Percentiles rank a stretch among this genome's conserved stretches.
These are phyloP conservation scores for Silene coronaria DNA, from an alignment of 179 eudicot genomes.

Conservation along the genomic window DNA sequence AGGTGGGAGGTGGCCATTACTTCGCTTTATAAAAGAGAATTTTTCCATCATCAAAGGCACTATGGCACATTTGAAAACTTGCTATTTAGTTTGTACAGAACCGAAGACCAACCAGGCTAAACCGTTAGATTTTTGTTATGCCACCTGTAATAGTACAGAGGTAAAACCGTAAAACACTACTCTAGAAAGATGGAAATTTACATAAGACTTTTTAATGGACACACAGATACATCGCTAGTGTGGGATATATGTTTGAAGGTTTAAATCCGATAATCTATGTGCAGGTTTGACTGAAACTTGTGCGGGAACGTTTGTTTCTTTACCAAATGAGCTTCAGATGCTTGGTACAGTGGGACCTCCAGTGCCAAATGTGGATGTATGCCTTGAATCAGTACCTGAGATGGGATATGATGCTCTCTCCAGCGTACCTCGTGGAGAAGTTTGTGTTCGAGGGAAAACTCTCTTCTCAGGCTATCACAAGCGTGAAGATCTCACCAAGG, in stretches of 20 bases:
- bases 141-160: neutral
- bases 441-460: slow-evolving; percentile 66
- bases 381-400: slow-evolving; percentile 84
- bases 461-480: slow-evolving; percentile 74
- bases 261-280: neutral
- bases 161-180: neutral
- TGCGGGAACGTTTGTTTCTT: slow-evolving; percentile 71
- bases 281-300: slow-evolving; percentile 81
- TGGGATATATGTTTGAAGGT: neutral
- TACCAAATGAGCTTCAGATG: slow-evolving; percentile 62
- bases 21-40: no score
- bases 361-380: slow-evolving; percentile 62
- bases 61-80: neutral
- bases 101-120: neutral
- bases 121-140: neutral
- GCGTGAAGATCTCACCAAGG: slow-evolving; percentile 76
- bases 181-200: neutral
- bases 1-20: no score
- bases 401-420: slow-evolving; percentile 76
- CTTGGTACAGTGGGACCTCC: slow-evolving; percentile 89
- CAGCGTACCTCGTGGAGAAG: slow-evolving; percentile 61
- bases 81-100: neutral
- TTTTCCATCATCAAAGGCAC: no score
- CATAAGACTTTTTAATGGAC: neutral
- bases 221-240: neutral